Percentiles rank a stretch among this genome's conserved stretches.
These are phyloP conservation scores for Umbelopsis sp. DNA, from an alignment of 371 early-diverging fungal genomes.

Conservation along the genomic window DNA sequence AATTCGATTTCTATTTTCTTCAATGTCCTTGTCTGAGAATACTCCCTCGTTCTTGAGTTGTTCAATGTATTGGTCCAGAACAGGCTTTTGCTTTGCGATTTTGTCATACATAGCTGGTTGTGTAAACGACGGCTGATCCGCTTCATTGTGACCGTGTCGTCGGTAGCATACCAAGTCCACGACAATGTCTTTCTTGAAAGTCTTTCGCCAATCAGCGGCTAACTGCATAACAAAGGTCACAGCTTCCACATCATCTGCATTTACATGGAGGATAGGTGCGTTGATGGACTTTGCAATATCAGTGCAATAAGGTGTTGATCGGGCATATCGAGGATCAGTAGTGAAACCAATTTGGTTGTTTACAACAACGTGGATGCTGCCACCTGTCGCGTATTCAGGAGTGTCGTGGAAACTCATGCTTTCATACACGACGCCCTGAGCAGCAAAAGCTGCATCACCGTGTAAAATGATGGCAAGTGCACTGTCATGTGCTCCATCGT, in stretches of 20 bases:
- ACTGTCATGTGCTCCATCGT: slow-evolving; percentile 77
- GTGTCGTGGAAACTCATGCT: slow-evolving; percentile 94
- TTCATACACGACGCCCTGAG: slow-evolving; percentile 97
- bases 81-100: slow-evolving; percentile 83
- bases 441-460: slow-evolving; percentile 98
- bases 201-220: slow-evolving; percentile 95
- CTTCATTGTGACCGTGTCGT: slow-evolving; percentile 97
- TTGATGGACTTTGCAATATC: slow-evolving; percentile 96
- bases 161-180: slow-evolving; percentile 97
- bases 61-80: slow-evolving; percentile 79
- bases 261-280: slow-evolving; percentile 98
- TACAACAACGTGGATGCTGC: slow-evolving; percentile 95
- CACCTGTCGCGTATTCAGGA: slow-evolving; percentile 95
- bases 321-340: slow-evolving; percentile 93
- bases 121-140: slow-evolving; percentile 98
- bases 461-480: slow-evolving; percentile 93
- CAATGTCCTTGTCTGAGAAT: slow-evolving; percentile 80
- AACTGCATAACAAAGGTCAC: slow-evolving; percentile 92
- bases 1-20: slow-evolving; percentile 87
- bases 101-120: slow-evolving; percentile 96
- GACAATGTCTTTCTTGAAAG: slow-evolving; percentile 94
- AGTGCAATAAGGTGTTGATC: slow-evolving; percentile 96
- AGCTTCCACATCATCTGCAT: slow-evolving; percentile 96
- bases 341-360: slow-evolving; percentile 99
- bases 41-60: slow-evolving; percentile 85